phyloP scores from a whole-genome alignment of 768 basidiomycete genomes.

The Suillus variegatus region DNA sequence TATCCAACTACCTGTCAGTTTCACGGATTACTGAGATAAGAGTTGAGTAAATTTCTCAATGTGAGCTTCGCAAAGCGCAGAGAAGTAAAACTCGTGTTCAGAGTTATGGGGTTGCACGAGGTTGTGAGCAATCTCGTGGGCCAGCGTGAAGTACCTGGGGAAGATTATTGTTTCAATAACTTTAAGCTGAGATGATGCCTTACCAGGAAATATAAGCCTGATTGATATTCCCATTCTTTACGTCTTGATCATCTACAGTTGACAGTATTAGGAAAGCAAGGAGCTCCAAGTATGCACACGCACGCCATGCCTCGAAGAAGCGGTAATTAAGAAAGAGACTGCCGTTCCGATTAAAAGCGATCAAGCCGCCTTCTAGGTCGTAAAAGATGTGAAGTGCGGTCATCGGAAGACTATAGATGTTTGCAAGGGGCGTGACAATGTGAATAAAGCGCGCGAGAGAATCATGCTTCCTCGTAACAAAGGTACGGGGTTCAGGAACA shows the following conservation, averaged over 20 bases:
- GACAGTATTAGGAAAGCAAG: background rate
- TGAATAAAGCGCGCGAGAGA: conserved; percentile 71
- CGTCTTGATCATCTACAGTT: conserved; percentile 67
- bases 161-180: background rate
- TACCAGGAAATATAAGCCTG: conserved; percentile 85
- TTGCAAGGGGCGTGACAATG: conserved; percentile 63
- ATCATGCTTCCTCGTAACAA: conserved; percentile 56
- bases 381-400: conserved; percentile 84
- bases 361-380: conserved; percentile 75
- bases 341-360: conserved; percentile 92
- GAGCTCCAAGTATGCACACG: conserved; percentile 32
- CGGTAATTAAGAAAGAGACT: conserved; percentile 88
- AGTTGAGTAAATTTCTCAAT: conserved; percentile 43
- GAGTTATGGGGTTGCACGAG: conserved; percentile 85
- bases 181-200: conserved; percentile 13
- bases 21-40: conserved; percentile 15
- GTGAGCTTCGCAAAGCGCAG: conserved; percentile 79
- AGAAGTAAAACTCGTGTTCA: conserved; percentile 94
- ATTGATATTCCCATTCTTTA: conserved; percentile 48
- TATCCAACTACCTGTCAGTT: background rate
- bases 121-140: conserved; percentile 94
- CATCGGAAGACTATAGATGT: conserved; percentile 73
- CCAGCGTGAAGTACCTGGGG: conserved; percentile 83
- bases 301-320: conserved; percentile 87
- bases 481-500: conserved; percentile 47